These are phyloP conservation scores for Leccinum griseonigrum DNA, from an alignment of 1,284 basidiomycete genomes.

Conservation along the genomic window DNA sequence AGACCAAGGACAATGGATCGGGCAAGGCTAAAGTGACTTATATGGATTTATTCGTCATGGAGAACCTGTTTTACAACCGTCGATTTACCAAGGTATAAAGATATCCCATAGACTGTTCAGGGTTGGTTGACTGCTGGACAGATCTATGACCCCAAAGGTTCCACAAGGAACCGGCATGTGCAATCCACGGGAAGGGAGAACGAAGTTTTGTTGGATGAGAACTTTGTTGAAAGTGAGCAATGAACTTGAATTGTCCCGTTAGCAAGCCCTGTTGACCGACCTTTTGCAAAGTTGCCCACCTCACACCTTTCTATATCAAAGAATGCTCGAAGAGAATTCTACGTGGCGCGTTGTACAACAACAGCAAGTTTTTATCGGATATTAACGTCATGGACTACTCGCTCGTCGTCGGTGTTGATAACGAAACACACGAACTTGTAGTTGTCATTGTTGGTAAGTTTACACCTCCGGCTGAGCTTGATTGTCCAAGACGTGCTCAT, in stretches of 20 bases:
- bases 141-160: conserved; percentile 96
- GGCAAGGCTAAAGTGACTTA: conserved; percentile 78
- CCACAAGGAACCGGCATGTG: conserved; percentile 88
- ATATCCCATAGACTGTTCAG: neutral
- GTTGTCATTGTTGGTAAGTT: conserved; percentile 92
- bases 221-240: conserved; percentile 75
- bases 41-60: conserved; percentile 97
- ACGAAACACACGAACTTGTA: conserved; percentile 78
- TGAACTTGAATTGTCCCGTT: neutral
- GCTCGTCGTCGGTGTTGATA: conserved; percentile 91
- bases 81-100: conserved; percentile 73
- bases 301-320: conserved; percentile 87
- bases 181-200: conserved; percentile 89
- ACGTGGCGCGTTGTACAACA: conserved; percentile 88
- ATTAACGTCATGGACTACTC: conserved; percentile 99
- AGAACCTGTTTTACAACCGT: conserved; percentile 94
- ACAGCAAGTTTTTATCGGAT: conserved; percentile 91
- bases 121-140: conserved; percentile 30
- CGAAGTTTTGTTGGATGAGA: conserved; percentile 93
- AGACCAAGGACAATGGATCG: conserved; percentile 63
- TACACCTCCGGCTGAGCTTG: neutral
- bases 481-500: conserved; percentile 1
- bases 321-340: conserved; percentile 95
- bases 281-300: conserved; percentile 52
- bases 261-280: conserved; percentile 9